phyloP scores from a whole-genome alignment of 2,329 filamentous ascomycete species.

The Colletotrichum phormii region DNA sequence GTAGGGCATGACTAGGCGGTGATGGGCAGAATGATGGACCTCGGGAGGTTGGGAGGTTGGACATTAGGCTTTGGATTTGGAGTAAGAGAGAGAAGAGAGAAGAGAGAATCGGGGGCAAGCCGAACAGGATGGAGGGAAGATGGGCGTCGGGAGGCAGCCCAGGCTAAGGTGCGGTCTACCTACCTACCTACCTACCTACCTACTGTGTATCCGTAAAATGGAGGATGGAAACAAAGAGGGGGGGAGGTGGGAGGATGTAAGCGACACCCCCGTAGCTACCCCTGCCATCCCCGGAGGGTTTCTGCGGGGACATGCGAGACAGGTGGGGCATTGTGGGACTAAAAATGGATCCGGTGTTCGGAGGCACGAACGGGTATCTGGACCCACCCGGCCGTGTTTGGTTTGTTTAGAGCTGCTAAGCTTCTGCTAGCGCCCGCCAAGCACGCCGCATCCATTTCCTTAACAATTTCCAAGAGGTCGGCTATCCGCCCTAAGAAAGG shows the following conservation, averaged over 20 bases:
- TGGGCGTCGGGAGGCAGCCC: not conserved
- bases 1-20: not conserved
- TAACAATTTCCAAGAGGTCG: constrained; percentile 14
- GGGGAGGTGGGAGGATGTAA: not conserved
- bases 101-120: not conserved
- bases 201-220: not conserved
- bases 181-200: too few relatives aligned
- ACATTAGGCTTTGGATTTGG: too few relatives aligned
- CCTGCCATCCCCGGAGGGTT: constrained; percentile 18
- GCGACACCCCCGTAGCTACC: constrained; percentile 6
- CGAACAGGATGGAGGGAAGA: not conserved
- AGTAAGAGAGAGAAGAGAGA: constrained; percentile 1
- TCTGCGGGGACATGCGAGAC: not conserved
- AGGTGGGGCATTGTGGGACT: not conserved
- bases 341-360: not conserved
- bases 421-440: constrained; percentile 35
- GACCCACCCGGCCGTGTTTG: constrained; percentile 15
- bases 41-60: not conserved
- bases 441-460: constrained; percentile 26
- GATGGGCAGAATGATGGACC: not conserved
- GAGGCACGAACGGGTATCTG: not conserved
- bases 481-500: constrained; percentile 32
- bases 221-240: not conserved
- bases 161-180: not conserved
- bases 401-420: constrained; percentile 37